Base-by-base conservation (phyloP, 768 basidiomycete genomes). In the Phlebiopsis flavidoalba region DNA sequence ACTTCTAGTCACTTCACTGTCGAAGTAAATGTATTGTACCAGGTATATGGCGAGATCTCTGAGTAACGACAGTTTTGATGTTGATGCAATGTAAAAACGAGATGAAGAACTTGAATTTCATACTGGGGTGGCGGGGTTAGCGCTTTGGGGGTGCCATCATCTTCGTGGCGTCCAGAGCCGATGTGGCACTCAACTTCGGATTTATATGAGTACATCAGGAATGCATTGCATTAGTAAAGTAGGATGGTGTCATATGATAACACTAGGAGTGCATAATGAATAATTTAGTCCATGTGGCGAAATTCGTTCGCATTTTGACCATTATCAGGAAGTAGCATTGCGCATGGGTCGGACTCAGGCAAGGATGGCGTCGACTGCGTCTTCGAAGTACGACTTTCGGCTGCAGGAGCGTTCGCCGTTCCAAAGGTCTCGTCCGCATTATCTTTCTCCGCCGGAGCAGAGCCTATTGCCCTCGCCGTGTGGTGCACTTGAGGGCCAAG, bases 331-430 rank as follows among this genome's bases (percentile, higher is more conserved):
- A 31, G 15, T 5, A 8, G 50, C 4, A 17, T 15, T 31, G 31
- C 12, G 48, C 48, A 49, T 19, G 14, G 19, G 8, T 51, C 19
- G 49, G 22, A 43, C 40, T 52, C 49, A 52, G 5, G 19, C 52
- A 19, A 78, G 77, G 50, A 82, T 72, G 64, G 80, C 75, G 52
- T 82, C 77, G 62, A 80, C 74, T 12, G 88, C 86, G n/a, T 84
- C 85, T 67, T 91, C 88, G n/a, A 59, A 91, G 72, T 45, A 91
- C 83, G 3, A 91, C 88, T 70, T 88, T 91, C n/a, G 89, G 88
- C 68, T 78, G 78, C 60, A 91, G 74, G 53, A 91, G 72, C 57
- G 85, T 71, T 66, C 85, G 80, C 62, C 80, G 78, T 55, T 89
- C n/a, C 89, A 47, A 84, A 70, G 24, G 65, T 70, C 36, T 77